phyloP scores from a whole-genome alignment of 768 basidiomycete species.

The Calocybe cyanea region DNA sequence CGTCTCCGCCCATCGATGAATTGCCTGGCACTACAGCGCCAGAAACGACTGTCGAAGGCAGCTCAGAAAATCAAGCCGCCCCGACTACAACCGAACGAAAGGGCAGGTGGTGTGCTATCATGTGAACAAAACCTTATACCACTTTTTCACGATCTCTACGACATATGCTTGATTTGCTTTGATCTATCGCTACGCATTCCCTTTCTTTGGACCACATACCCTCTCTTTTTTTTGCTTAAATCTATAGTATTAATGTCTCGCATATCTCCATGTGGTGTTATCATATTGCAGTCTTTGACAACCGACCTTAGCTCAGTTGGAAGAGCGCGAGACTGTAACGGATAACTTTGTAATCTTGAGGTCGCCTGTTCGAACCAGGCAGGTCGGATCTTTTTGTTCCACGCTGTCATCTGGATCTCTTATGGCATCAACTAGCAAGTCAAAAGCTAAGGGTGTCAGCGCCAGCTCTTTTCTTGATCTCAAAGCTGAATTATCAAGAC shows the following conservation, averaged over 20 bases:
- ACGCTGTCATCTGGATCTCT: neutral
- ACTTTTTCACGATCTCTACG: neutral
- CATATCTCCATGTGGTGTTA: too few relatives aligned
- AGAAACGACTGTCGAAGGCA: too few relatives aligned
- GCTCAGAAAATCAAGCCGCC: too few relatives aligned
- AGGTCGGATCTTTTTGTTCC: neutral
- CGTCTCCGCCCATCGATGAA: constrained; percentile 19
- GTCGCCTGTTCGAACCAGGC: constrained; percentile 1
- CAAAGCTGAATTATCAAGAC: constrained; percentile 66
- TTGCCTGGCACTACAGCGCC: constrained; percentile 14
- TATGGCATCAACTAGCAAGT: constrained; percentile 40
- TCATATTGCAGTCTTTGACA: too few relatives aligned
- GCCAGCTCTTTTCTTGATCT: constrained; percentile 80
- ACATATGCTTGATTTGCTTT: too few relatives aligned
- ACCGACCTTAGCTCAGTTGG: constrained; percentile 43
- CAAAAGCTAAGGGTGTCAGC: constrained; percentile 67
- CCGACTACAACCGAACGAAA: constrained; percentile 24
- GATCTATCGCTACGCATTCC: too few relatives aligned
- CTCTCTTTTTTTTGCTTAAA: too few relatives aligned
- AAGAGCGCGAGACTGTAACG: constrained; percentile 44
- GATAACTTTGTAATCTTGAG: constrained; percentile 16
- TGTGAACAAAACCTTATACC: constrained; percentile 24
- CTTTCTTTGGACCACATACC: too few relatives aligned
- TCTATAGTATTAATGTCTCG: too few relatives aligned
- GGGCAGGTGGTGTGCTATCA: constrained; percentile 36